Conservation (phyloP, 2,329 filamentous ascomycete genomes). For the Fulvia fulva region DNA sequence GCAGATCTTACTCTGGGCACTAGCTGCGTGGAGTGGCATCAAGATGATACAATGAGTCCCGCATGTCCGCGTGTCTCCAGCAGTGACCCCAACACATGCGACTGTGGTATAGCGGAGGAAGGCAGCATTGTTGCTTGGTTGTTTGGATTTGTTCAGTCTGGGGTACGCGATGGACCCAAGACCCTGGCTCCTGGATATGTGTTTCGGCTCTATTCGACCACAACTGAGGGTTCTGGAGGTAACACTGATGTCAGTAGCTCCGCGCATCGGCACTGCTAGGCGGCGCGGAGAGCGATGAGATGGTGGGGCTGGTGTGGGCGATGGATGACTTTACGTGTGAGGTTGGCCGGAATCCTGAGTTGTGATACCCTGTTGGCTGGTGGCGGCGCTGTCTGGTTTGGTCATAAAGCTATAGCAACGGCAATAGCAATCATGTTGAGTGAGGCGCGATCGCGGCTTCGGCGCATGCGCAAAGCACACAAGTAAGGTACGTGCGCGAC, state of each 20-base stretch:
- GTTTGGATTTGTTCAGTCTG: background rate
- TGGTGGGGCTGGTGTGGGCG: background rate
- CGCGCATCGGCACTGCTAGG: background rate
- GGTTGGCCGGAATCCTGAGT: background rate
- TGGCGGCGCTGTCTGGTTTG: background rate
- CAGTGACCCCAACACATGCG: too few species aligned
- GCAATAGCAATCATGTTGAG: background rate
- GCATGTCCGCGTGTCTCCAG: background rate
- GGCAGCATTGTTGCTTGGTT: background rate
- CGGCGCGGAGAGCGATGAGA: background rate
- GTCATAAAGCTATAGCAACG: background rate
- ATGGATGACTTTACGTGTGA: background rate
- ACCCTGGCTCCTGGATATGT: background rate
- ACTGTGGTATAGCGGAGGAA: background rate
- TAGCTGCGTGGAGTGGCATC: conserved; percentile 29
- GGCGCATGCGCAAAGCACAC: background rate
- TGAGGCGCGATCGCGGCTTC: background rate
- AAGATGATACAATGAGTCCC: conserved; percentile 25
- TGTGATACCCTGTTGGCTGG: background rate
- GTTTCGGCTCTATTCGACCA: background rate
- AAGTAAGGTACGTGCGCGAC: background rate
- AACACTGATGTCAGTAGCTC: background rate
- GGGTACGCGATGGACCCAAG: background rate
- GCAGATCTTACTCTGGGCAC: conserved; percentile 27
- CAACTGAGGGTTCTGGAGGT: background rate